phyloP scores from a whole-genome alignment of 2,329 filamentous ascomycete genomes.

The Alternaria gansuensis region DNA sequence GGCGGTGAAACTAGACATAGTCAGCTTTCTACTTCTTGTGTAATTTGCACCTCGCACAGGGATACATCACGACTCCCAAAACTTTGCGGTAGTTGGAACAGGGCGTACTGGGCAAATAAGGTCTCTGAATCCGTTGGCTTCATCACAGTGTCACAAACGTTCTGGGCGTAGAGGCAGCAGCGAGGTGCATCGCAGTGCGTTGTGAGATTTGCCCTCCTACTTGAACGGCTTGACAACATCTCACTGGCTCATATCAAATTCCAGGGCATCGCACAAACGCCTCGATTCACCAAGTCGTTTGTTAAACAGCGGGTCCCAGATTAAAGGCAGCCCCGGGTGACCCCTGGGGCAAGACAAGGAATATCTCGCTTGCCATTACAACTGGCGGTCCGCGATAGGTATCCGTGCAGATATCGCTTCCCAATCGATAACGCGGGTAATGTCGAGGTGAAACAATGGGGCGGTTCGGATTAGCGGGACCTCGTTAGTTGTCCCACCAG shows the following conservation, averaged over 20 bases:
- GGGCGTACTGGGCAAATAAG: not conserved
- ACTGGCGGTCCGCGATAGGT: conserved; percentile 28
- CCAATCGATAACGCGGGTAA: conserved; percentile 32
- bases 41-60: not conserved
- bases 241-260: conserved; percentile 11
- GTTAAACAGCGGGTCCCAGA: conserved; percentile 5
- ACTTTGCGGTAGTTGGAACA: not conserved
- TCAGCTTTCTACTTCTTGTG: not conserved
- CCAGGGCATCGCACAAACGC: conserved; percentile 3
- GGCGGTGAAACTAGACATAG: conserved; percentile 1
- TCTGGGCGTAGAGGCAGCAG: not conserved
- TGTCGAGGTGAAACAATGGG: conserved; percentile 33
- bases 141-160: conserved; percentile 1
- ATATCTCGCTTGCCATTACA: conserved; percentile 22
- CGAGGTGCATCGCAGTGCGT: not conserved
- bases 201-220: conserved; percentile 5
- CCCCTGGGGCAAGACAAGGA: conserved; percentile 18
- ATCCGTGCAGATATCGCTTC: conserved; percentile 22
- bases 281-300: not conserved
- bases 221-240: not conserved
- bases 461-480: conserved; percentile 21
- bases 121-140: not conserved
- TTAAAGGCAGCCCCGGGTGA: conserved; percentile 2
- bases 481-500: conserved; percentile 27
- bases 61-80: not conserved